phyloP scores from a whole-genome alignment of 257 asterid genomes.

The Phtheirospermum japonicum region DNA sequence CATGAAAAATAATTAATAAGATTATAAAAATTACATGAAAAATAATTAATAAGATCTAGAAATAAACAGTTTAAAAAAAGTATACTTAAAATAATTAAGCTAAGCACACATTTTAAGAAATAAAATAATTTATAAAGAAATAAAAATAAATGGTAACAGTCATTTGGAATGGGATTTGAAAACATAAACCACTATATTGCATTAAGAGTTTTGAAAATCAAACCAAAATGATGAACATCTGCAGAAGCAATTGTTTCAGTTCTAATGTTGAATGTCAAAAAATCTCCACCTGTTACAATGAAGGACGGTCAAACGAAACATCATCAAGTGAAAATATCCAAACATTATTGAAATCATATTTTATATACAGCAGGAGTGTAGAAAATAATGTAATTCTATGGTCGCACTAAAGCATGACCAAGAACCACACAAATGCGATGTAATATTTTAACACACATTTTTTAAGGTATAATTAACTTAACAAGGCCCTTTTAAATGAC shows the following conservation, averaged over 20 bases:
- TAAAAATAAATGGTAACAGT: too few relatives aligned
- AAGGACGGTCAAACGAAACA: too few relatives aligned
- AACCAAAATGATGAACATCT: constrained; percentile 94
- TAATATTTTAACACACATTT: background rate
- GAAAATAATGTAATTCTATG: background rate
- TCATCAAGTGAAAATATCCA: constrained; percentile 19
- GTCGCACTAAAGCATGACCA: constrained; percentile 4
- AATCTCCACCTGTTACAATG: constrained; percentile 74
- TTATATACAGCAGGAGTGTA: background rate
- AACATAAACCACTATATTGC: too few relatives aligned
- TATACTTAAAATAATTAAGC: too few relatives aligned
- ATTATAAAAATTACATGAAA: too few relatives aligned
- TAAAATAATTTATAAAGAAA: too few relatives aligned
- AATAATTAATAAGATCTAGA: too few relatives aligned
- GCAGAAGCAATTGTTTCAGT: constrained; percentile 79
- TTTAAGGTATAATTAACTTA: too few relatives aligned
- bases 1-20: too few relatives aligned
- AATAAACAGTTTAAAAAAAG: too few relatives aligned
- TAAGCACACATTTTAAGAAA: too few relatives aligned
- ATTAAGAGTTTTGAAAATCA: constrained; percentile 29
- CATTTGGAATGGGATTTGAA: too few relatives aligned
- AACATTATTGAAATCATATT: background rate
- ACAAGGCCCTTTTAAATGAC: background rate
- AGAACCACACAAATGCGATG: background rate
- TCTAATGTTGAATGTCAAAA: constrained; percentile 86